A percentile compares a stretch with the other conserved stretches of the same genome.
These are phyloP conservation scores for Xylaria grammica DNA, from an alignment of 495 filamentous ascomycete genomes.

Conservation along the genomic window DNA sequence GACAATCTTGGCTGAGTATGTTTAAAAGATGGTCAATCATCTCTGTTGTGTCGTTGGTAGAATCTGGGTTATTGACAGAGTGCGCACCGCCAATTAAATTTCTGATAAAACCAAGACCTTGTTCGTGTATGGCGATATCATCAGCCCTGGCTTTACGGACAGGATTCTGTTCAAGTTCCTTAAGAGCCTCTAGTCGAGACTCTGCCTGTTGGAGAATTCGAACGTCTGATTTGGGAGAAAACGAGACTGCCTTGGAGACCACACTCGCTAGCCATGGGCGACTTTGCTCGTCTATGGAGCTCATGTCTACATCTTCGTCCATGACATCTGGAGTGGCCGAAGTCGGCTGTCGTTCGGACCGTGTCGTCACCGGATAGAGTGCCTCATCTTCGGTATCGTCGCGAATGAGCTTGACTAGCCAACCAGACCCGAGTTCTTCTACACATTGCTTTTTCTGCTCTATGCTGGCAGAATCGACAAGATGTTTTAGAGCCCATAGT, in stretches of 20 bases:
- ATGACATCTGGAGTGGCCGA: conserved; percentile 52
- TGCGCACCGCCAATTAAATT: conserved; percentile 81
- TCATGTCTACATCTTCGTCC: conserved; percentile 69
- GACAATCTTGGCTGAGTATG: conserved; percentile 71
- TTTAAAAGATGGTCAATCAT: conserved; percentile 87
- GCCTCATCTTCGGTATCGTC: conserved; percentile 60
- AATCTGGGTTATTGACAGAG: conserved; percentile 69
- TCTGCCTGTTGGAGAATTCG: conserved; percentile 52
- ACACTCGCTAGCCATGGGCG: conserved; percentile 34
- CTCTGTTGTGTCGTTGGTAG: conserved; percentile 56
- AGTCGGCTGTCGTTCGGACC: conserved; percentile 36
- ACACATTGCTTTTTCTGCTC: conserved; percentile 76
- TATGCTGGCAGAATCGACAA: conserved; percentile 69
- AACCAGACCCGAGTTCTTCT: conserved; percentile 75
- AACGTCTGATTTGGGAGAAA: conserved; percentile 18
- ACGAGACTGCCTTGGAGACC: conserved; percentile 31
- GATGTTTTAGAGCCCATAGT: conserved; percentile 91
- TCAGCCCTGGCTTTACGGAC: conserved; percentile 69
- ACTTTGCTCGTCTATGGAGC: conserved; percentile 40
- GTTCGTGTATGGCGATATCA: conserved; percentile 85
- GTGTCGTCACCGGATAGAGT: conserved; percentile 40
- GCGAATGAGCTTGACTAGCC: conserved; percentile 78
- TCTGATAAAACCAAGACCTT: conserved; percentile 83
- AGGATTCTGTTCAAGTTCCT: conserved; percentile 61
- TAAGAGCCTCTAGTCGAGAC: conserved; percentile 54